phyloP scores from a whole-genome alignment of 345 rosid species.

The Barbarea vulgaris region DNA sequence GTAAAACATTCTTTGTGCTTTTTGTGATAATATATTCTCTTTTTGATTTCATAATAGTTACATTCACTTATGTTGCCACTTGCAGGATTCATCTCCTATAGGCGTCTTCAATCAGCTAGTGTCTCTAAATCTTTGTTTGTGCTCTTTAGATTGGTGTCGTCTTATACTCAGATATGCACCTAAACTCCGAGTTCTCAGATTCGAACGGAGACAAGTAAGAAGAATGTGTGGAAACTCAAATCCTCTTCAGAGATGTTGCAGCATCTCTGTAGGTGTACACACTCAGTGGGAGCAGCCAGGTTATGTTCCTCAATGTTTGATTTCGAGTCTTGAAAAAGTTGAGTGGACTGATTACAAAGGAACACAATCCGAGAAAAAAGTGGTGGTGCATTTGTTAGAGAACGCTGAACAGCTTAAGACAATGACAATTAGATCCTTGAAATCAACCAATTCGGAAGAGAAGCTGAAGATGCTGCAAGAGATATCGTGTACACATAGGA shows the following conservation, averaged over 20 bases:
- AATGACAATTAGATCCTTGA: background rate
- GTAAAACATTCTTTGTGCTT: background rate
- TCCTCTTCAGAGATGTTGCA: background rate
- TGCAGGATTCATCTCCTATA: background rate
- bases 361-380: constrained; percentile 1
- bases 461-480: background rate
- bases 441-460: background rate
- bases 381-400: background rate
- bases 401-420: constrained; percentile 1
- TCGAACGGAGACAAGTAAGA: background rate
- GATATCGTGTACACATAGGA: background rate
- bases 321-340: constrained; percentile 7
- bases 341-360: background rate
- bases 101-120: constrained; percentile 6
- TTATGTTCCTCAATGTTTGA: constrained; percentile 10
- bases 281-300: constrained; percentile 11
- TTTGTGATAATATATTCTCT: background rate
- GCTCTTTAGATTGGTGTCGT: background rate
- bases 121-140: constrained; percentile 9
- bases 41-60: background rate
- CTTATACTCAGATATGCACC: constrained; percentile 9
- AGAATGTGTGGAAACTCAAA: too few species aligned
- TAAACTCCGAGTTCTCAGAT: constrained; percentile 26
- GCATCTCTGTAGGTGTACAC: background rate
- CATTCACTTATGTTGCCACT: background rate